Percentiles rank a stretch among this genome's conserved stretches.
Conservation (phyloP, 108 stramenopile species). For the Mayamaea pseudoterrestris region DNA sequence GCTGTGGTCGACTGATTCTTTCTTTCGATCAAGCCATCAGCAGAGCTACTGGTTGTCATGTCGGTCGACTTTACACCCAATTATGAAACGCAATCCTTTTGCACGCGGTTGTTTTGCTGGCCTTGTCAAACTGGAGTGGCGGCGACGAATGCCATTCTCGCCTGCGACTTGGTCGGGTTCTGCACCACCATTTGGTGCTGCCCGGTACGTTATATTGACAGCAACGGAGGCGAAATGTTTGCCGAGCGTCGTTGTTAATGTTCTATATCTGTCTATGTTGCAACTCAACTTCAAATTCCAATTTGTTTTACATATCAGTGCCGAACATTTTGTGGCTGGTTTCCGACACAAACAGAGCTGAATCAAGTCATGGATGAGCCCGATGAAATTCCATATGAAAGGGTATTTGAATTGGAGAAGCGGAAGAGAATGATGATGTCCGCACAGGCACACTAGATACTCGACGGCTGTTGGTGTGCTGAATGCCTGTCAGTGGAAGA, state of each 20-base stretch:
- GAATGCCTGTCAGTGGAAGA: no score
- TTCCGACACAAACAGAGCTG: not conserved
- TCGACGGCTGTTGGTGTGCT: no score
- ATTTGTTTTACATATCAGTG: conserved; percentile 1
- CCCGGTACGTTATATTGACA: conserved; percentile 10
- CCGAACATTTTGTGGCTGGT: conserved; percentile 5
- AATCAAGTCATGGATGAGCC: not conserved
- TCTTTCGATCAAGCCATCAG: no score
- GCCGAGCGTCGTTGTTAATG: not conserved
- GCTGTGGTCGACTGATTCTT: no score
- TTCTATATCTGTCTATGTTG: not conserved
- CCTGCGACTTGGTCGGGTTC: not conserved
- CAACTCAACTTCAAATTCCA: not conserved
- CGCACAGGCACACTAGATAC: no score
- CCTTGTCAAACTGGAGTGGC: conserved; percentile 2
- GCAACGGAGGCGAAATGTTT: no score
- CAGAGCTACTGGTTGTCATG: no score
- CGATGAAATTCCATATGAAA: conserved; percentile 3
- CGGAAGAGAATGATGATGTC: conserved; percentile 2
- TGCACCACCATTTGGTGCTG: conserved; percentile 4
- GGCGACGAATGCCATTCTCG: not conserved
- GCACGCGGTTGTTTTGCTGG: conserved; percentile 1
- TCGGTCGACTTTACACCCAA: not conserved
- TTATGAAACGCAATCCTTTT: not conserved
- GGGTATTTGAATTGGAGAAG: conserved; percentile 9